Evolutionary conservation across 1,284 basidiomycete species (phyloP).

Genomic region (Pyrrhoderma noxium): DNA sequence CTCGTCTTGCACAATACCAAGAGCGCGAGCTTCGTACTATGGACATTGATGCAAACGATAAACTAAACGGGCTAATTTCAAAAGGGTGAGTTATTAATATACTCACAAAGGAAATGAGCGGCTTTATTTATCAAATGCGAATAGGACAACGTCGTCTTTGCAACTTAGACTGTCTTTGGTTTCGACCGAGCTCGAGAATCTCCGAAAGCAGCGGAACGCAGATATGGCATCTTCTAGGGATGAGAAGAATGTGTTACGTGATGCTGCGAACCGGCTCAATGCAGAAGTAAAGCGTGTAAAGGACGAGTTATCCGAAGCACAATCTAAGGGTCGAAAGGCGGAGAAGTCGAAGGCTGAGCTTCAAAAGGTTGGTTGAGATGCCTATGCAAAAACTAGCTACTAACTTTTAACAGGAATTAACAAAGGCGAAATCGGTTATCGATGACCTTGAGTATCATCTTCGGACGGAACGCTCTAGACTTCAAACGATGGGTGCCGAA

Average conservation of each 20-base stretch:
- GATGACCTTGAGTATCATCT: conserved; percentile 62
- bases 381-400: not conserved
- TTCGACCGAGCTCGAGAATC: conserved; percentile 41
- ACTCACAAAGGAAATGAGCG: conserved; percentile 4
- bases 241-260: conserved; percentile 64
- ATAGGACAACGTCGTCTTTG: conserved; percentile 47
- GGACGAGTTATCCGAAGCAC: conserved; percentile 44
- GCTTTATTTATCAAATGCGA: conserved; percentile 1
- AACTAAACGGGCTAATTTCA: not conserved
- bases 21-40: conserved; percentile 44
- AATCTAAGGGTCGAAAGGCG: conserved; percentile 42
- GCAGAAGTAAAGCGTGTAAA: conserved; percentile 49
- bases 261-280: conserved; percentile 58
- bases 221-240: conserved; percentile 54
- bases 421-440: conserved; percentile 55
- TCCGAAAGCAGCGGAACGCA: conserved; percentile 61
- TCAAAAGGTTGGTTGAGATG: conserved; percentile 41
- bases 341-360: conserved; percentile 42
- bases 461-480: conserved; percentile 54
- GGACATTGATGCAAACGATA: not conserved
- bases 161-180: conserved; percentile 36
- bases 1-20: conserved; percentile 54
- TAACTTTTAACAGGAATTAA: conserved; percentile 47
- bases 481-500: conserved; percentile 55
- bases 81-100: not conserved